Percentiles rank a stretch among this genome's conserved stretches.
Evolutionary conservation across 106 monocot species (phyloP).

Genomic region (Phalaenopsis aphrodite): DNA sequence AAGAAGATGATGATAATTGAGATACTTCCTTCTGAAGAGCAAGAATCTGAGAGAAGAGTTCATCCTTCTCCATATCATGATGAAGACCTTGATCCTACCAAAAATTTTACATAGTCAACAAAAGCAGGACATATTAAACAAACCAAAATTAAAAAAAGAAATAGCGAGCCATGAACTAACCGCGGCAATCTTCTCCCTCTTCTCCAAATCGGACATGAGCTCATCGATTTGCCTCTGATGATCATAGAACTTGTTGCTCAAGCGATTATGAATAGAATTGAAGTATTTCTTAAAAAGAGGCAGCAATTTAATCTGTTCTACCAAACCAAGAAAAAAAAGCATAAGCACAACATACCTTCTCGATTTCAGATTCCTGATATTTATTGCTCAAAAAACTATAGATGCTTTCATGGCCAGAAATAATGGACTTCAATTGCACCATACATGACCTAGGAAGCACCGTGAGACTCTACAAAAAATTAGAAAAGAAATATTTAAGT

Average conservation of each 20-base stretch:
- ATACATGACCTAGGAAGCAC: conserved; percentile 25
- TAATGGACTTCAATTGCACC: conserved; percentile 36
- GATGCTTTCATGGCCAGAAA: conserved; percentile 29
- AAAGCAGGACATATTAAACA: conserved; percentile 1
- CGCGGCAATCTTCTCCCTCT: conserved; percentile 35
- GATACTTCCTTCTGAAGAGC: conserved; percentile 65
- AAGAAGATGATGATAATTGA: conserved; percentile 47
- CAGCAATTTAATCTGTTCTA: neutral
- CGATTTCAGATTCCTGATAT: conserved; percentile 34
- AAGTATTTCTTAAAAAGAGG: neutral
- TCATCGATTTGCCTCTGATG: conserved; percentile 31
- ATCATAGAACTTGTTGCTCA: conserved; percentile 26
- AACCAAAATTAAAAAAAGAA: neutral
- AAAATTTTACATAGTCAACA: conserved; percentile 1
- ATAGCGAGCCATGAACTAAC: conserved; percentile 30
- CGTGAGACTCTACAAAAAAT: conserved; percentile 43
- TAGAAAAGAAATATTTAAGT: neutral
- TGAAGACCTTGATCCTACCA: conserved; percentile 46
- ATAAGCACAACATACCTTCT: conserved; percentile 51
- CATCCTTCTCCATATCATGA: conserved; percentile 75
- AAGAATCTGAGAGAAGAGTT: conserved; percentile 40
- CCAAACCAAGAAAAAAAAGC: neutral
- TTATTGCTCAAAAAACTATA: conserved; percentile 29
- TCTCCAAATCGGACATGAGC: conserved; percentile 30
- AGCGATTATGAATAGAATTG: conserved; percentile 32